Conservation (phyloP, 352 stramenopile species). For the Pythium diclinum region DNA sequence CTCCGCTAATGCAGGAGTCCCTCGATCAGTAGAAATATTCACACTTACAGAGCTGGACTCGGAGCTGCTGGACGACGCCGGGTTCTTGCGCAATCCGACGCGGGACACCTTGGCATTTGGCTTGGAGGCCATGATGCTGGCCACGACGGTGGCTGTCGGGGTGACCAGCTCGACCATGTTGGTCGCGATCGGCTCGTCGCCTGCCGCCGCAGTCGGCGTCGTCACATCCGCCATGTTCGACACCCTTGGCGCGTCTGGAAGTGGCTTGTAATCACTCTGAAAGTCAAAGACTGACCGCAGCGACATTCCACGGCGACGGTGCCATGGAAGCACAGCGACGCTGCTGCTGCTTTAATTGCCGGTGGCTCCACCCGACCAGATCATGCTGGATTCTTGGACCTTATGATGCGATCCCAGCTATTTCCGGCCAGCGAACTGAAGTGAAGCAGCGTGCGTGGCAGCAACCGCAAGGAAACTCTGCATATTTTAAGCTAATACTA, state of each 20-base stretch:
- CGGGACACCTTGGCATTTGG: neutral
- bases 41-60: slow-evolving; percentile 19
- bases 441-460: too few relatives aligned
- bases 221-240: slow-evolving; percentile 14
- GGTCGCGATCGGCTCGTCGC: slow-evolving; percentile 2
- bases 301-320: neutral
- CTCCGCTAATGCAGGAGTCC: too few relatives aligned
- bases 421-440: neutral
- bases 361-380: neutral
- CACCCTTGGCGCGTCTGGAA: neutral
- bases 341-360: neutral
- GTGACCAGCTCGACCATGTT: slow-evolving; percentile 25
- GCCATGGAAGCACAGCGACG: neutral
- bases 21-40: too few relatives aligned
- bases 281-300: slow-evolving; percentile 1
- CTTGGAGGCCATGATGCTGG: slow-evolving; percentile 1
- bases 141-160: slow-evolving; percentile 4
- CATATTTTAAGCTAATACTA: neutral
- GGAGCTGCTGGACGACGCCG: slow-evolving; percentile 1
- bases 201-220: slow-evolving; percentile 9
- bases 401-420: neutral
- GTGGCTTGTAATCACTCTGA: slow-evolving; percentile 1
- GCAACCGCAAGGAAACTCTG: too few relatives aligned
- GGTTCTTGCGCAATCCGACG: neutral
- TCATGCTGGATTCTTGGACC: neutral